Evolutionary conservation across 2,329 filamentous ascomycete genomes (phyloP).

Genomic region (Sporothrix euskadiensis): DNA sequence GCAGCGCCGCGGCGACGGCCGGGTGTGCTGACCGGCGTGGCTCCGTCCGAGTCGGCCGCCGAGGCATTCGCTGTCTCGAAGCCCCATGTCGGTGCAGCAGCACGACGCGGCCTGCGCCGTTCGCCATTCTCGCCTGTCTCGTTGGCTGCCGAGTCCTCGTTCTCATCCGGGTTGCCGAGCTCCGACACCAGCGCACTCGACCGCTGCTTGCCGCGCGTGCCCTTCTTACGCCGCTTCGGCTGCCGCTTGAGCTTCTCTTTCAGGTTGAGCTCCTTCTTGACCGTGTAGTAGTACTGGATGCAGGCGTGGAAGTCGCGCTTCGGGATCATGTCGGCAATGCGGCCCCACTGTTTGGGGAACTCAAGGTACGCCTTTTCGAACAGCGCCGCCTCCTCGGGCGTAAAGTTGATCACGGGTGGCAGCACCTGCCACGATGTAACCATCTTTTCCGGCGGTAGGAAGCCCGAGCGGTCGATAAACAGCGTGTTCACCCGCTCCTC

Average conservation of each 20-base stretch:
- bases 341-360: slow-evolving; percentile 79
- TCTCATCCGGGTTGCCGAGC: slow-evolving; percentile 60
- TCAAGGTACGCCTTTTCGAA: slow-evolving; percentile 77
- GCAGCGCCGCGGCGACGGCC: slow-evolving; percentile 49
- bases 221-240: slow-evolving; percentile 59
- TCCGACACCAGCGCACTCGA: slow-evolving; percentile 68
- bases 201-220: slow-evolving; percentile 57
- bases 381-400: slow-evolving; percentile 64
- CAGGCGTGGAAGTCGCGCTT: slow-evolving; percentile 73
- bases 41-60: slow-evolving; percentile 58
- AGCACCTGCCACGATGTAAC: slow-evolving; percentile 71
- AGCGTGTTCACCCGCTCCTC: slow-evolving; percentile 59
- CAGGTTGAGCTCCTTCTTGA: slow-evolving; percentile 72
- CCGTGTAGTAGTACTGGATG: slow-evolving; percentile 84
- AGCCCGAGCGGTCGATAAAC: slow-evolving; percentile 67
- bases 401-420: slow-evolving; percentile 74
- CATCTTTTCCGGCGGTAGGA: slow-evolving; percentile 64
- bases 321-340: slow-evolving; percentile 67
- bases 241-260: slow-evolving; percentile 73
- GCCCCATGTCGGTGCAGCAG: slow-evolving; percentile 70
- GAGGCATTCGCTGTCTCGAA: slow-evolving; percentile 53
- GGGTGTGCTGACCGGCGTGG: slow-evolving; percentile 59
- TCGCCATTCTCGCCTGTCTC: slow-evolving; percentile 62
- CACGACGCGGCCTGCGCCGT: slow-evolving; percentile 61
- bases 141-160: slow-evolving; percentile 49